Base-by-base conservation (phyloP, 2,329 filamentous ascomycete species). In the Fusarium nygamai region DNA sequence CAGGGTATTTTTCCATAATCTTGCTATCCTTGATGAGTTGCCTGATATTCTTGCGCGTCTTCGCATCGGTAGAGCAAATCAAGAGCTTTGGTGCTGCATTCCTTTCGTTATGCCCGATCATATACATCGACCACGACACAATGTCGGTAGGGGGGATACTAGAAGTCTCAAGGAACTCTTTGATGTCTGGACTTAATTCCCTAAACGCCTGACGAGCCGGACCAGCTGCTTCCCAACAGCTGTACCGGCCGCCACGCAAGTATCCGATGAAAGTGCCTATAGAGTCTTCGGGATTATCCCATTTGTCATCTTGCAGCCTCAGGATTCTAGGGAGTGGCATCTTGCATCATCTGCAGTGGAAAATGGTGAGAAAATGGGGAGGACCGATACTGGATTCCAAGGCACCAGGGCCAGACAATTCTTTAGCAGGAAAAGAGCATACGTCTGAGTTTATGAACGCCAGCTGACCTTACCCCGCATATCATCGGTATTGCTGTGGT, bases 361-460 rank as follows among this genome's bases (percentile, higher is more conserved):
- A n/a, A 27, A 17, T 1, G 2, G 3, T 17, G 9, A 16, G 19
- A 5, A 38, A 17, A 22, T n/a, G 0, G 6, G 5, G 24, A 22
- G 1, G 19, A 7, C 9, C 6, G 13, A 38, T 12, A 20, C 5
- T 0, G 1, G 4, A 29, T 54, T 22, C 50, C 0, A 24, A 17
- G 19, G 4, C 14, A 0, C 9, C 50, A 38, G n/a, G 1, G 50
- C 48, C n/a, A 4, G n/a, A 38, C 50, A 14, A 2, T 27, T 5
- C 6, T 4, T 39, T 10, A 29, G 5, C 9, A 2, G 1, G 51
- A 54, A n/a, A 9, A 16, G 24, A 8, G 13, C 34, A 6, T 0
- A 2, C 0, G 13, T 17, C 34, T 36, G 50, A 31, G 6, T 22
- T 48, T 39, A 16, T 22, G 2, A 22, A 38, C 0, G 7, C 50